Percentiles rank a stretch among this genome's conserved stretches.
These are phyloP conservation scores for Phylloporus rhodoxanthus DNA, from an alignment of 768 basidiomycete species.

Conservation along the genomic window DNA sequence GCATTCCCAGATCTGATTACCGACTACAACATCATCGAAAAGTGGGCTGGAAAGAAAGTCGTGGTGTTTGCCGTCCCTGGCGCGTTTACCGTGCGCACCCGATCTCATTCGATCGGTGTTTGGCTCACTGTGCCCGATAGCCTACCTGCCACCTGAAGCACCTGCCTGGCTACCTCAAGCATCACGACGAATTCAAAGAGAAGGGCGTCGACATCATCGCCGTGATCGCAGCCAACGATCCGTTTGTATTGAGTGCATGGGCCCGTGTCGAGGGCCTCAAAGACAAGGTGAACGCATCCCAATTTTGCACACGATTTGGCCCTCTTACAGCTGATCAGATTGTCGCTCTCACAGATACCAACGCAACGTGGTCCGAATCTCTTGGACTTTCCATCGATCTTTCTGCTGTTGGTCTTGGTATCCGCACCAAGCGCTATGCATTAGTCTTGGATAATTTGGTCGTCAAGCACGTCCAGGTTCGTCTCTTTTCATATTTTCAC, in stretches of 20 bases:
- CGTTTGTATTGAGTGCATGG: conserved; percentile 60
- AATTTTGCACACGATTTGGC: conserved; percentile 12
- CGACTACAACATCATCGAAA: conserved; percentile 45
- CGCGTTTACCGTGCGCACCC: conserved; percentile 61
- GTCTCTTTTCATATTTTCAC: conserved; percentile 12
- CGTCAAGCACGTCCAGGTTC: conserved; percentile 58
- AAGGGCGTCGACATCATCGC: conserved; percentile 51
- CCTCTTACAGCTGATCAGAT: conserved; percentile 37
- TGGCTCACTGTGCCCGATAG: conserved; percentile 10
- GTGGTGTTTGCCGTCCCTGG: conserved; percentile 75
- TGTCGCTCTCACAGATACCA: conserved; percentile 49
- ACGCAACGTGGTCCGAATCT: conserved; percentile 49
- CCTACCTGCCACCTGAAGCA: conserved; percentile 41
- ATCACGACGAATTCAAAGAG: conserved; percentile 42
- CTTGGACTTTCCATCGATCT: conserved; percentile 55
- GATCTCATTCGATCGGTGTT: neutral
- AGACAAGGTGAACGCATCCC: conserved; percentile 52
- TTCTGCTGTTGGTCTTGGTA: conserved; percentile 43
- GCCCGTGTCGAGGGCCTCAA: conserved; percentile 50
- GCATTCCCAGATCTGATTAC: conserved; percentile 34
- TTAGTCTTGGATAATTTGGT: conserved; percentile 64
- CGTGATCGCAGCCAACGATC: conserved; percentile 55
- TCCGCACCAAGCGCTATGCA: conserved; percentile 58
- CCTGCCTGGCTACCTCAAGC: conserved; percentile 42
- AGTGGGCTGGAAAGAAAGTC: conserved; percentile 80